These are phyloP conservation scores for Kockovaella imperatae DNA, from an alignment of 768 basidiomycete genomes.

Conservation along the genomic window DNA sequence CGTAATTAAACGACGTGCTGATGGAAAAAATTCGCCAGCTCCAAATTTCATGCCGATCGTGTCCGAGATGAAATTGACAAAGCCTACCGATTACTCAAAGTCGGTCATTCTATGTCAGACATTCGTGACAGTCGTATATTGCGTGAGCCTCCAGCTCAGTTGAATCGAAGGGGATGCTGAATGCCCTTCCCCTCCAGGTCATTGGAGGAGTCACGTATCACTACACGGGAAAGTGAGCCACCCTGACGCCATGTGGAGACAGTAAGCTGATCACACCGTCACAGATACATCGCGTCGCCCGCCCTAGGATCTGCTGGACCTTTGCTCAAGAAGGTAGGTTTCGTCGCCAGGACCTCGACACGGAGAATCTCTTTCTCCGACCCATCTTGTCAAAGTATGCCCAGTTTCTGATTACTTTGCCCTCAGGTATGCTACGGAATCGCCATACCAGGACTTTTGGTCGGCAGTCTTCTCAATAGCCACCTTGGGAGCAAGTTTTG, in stretches of 20 bases:
- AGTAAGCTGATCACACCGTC: no score
- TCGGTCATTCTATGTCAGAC: constrained; percentile 31
- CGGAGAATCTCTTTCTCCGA: no score
- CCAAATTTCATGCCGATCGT: constrained; percentile 29
- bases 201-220: constrained; percentile 39
- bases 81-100: constrained; percentile 40
- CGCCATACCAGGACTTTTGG: constrained; percentile 21
- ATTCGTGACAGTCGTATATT: constrained; percentile 30
- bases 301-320: constrained; percentile 41
- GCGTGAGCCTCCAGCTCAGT: constrained; percentile 18
- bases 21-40: no score
- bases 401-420: no score
- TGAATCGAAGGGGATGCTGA: no score
- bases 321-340: constrained; percentile 33
- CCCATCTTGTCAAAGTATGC: no score
- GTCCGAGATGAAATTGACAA: constrained; percentile 45
- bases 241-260: no score
- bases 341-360: no score
- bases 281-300: constrained; percentile 41
- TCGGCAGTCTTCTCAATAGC: constrained; percentile 21
- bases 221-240: constrained; percentile 33
- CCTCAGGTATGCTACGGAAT: constrained; percentile 31
- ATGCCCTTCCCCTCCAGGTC: constrained; percentile 6
- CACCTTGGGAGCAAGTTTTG: constrained; percentile 21
- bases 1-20: not conserved